These are phyloP conservation scores for Globisporangium abappressorium DNA, from an alignment of 352 stramenopile genomes.

Conservation along the genomic window DNA sequence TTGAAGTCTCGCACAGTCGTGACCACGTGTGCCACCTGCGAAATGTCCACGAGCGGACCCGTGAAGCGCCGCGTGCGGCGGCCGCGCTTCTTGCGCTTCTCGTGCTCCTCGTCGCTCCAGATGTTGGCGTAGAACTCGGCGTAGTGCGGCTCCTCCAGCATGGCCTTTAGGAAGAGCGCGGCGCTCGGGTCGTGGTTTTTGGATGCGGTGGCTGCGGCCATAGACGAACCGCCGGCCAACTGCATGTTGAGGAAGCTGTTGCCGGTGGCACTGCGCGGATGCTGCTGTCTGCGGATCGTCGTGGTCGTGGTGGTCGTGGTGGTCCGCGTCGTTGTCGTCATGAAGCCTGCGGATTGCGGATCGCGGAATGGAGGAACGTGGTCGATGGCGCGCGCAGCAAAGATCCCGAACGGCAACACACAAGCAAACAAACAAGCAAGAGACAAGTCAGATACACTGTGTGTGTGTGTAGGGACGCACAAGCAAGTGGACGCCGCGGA, in stretches of 20 bases:
- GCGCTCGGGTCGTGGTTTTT: neutral
- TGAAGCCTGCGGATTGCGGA: slow-evolving; percentile 27
- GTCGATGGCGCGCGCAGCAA: neutral
- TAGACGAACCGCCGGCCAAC: neutral
- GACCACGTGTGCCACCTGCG: slow-evolving; percentile 69
- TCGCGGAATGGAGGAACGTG: slow-evolving; percentile 21
- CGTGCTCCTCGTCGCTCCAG: slow-evolving; percentile 39
- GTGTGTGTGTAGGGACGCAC: neutral
- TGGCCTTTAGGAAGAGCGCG: slow-evolving; percentile 16
- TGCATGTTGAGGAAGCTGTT: neutral
- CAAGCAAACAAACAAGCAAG: neutral
- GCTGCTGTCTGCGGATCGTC: slow-evolving; percentile 6
- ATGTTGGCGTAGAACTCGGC: slow-evolving; percentile 67
- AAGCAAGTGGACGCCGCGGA: neutral
- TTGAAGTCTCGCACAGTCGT: slow-evolving; percentile 69
- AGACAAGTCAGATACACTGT: slow-evolving; percentile 3
- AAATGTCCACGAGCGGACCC: slow-evolving; percentile 56
- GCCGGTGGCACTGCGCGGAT: neutral
- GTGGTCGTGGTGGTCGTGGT: slow-evolving; percentile 24
- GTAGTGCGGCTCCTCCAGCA: slow-evolving; percentile 36
- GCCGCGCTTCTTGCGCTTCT: slow-evolving; percentile 34
- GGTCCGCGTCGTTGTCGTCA: slow-evolving; percentile 20
- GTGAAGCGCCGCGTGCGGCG: slow-evolving; percentile 11
- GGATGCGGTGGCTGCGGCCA: neutral
- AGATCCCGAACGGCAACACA: neutral